Evolutionary conservation across 306 rosid genomes (phyloP), one percentile per base, ranked within the genome.

Genomic region (Citrullus mucosospermus): DNA sequence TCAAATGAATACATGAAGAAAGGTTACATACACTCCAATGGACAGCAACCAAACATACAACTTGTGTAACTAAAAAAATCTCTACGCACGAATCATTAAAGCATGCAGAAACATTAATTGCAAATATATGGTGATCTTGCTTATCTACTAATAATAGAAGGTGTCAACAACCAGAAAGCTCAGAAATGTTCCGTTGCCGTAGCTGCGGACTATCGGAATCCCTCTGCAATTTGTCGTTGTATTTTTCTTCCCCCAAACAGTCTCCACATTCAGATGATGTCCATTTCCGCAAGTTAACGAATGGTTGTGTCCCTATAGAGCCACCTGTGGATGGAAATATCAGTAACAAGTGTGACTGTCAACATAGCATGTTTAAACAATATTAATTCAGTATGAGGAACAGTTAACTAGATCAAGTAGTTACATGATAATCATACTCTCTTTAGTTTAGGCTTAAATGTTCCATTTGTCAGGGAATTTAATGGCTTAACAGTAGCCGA

Each of bases 261-360:
- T 73, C 34, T 79, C 75, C 86, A 78, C 80, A 66, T 8, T 81
- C 88, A 18, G 90, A 78, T 72, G 93, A 88, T 77, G 76, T 82
- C 97, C 96, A 91, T 89, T 95, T 92, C 82, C 75, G 76, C 87
- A 95, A 84, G 32, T 17, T 76, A 82, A 91, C 86, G 78, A 71
- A 56, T 14, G 87, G 90, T 46, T 85, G 85, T 5, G 12, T 22
- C 74, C 73, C 84, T 55, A 48, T 56, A 62, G 76, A 67, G 68
- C 81, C 83, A 48, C 50, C 85, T 73, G 55, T 59, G 79, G 78
- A 18, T 6, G 39, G 60, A 57, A 56, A 80, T 78, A 30, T 65
- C 44, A 76, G 81, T 39, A 81, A 69, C 66, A 63, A 68, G 83
- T 68, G 41, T 56, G 61, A 63, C 60, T 22, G 16, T 25, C 39